Conservation (phyloP, 768 basidiomycete species). For the Dentipellis sp. region DNA sequence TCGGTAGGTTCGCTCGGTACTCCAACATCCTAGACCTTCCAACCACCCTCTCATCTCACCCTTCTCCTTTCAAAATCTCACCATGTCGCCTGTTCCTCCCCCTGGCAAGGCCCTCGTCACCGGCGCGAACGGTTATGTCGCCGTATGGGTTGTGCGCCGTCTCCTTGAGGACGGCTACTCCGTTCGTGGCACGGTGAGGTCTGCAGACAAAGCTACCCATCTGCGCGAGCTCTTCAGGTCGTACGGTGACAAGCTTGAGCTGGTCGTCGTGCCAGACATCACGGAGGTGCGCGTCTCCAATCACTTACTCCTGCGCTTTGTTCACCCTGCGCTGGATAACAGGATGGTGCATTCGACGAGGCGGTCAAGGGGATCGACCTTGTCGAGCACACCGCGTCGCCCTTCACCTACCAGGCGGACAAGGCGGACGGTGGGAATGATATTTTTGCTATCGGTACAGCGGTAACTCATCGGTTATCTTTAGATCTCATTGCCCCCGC, state of each 20-base stretch:
- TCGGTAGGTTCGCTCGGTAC: too few species aligned
- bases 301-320: conserved; percentile 4
- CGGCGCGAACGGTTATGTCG: conserved; percentile 13
- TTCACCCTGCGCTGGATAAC: neutral
- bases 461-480: neutral
- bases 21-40: too few species aligned
- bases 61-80: neutral
- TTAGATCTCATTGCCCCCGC: conserved; percentile 30
- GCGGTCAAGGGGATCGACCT: conserved; percentile 34
- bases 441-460: neutral
- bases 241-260: conserved; percentile 27
- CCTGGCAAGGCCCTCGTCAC: conserved; percentile 6
- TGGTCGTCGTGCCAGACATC: conserved; percentile 39
- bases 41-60: too few species aligned
- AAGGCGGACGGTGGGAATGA: conserved; percentile 14
- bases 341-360: conserved; percentile 30
- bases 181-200: conserved; percentile 36
- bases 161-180: conserved; percentile 31
- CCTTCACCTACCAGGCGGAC: conserved; percentile 19
- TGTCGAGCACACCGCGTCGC: conserved; percentile 27
- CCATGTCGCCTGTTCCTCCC: conserved; percentile 19
- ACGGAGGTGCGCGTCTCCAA: conserved; percentile 21
- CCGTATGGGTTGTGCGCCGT: conserved; percentile 21
- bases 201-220: conserved; percentile 32
- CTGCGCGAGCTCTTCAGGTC: conserved; percentile 27